Evolutionary conservation across 129 eudicot genomes (phyloP).

Genomic region (Kitagawia praeruptora): DNA sequence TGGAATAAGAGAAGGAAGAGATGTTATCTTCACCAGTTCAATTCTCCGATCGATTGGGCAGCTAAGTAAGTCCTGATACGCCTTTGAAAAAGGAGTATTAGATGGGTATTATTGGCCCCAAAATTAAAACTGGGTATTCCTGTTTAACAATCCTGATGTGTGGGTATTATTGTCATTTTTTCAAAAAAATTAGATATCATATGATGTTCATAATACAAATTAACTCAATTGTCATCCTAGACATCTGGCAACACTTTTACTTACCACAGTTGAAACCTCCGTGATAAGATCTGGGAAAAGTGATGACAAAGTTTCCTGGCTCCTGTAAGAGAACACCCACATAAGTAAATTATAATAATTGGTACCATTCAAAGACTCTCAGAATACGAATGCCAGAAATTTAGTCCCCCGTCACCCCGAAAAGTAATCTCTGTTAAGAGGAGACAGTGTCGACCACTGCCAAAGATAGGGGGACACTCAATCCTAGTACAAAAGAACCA

Average conservation of each 20-base stretch:
- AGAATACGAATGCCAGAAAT: neutral
- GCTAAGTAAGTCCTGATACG: too few species aligned
- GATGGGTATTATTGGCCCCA: too few species aligned
- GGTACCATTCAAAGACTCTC: neutral
- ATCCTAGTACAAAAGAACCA: neutral
- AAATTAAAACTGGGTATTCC: too few species aligned
- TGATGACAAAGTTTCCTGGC: slow-evolving; percentile 95
- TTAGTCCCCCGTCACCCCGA: neutral
- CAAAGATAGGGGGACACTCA: neutral
- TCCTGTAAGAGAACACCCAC: slow-evolving; percentile 38
- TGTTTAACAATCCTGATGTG: too few species aligned
- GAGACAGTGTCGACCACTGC: neutral
- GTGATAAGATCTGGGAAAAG: slow-evolving; percentile 96
- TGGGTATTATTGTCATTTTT: too few species aligned
- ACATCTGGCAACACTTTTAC: slow-evolving; percentile 14
- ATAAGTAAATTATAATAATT: slow-evolving; percentile 11
- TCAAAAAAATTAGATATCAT: neutral
- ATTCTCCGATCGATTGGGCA: too few species aligned
- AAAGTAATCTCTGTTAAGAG: neutral
- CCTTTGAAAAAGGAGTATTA: too few species aligned
- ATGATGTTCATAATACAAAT: neutral
- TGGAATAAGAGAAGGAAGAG: too few species aligned
- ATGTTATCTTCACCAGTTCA: too few species aligned
- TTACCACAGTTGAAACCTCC: slow-evolving; percentile 98
- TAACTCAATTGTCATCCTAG: neutral